phyloP scores from a whole-genome alignment of 495 filamentous ascomycete species.

The Neurospora sp. region DNA sequence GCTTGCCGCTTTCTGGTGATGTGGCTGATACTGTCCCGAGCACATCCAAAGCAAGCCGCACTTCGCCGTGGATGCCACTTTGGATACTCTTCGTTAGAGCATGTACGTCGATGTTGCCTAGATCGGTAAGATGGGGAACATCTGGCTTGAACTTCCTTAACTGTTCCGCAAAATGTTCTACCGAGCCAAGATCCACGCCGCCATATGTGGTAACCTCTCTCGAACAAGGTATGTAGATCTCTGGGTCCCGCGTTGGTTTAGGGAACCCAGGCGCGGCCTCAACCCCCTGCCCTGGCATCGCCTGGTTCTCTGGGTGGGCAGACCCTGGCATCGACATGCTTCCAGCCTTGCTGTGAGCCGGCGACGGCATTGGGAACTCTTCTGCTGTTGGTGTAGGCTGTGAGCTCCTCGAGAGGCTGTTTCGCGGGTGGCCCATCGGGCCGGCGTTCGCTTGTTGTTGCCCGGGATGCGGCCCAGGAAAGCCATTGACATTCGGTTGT shows the following conservation, averaged over 20 bases:
- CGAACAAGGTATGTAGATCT: constrained; percentile 53
- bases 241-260: constrained; percentile 24
- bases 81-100: constrained; percentile 90
- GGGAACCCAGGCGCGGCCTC: constrained; percentile 21
- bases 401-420: constrained; percentile 33
- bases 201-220: constrained; percentile 51
- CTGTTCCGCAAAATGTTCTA: constrained; percentile 52
- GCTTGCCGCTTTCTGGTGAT: constrained; percentile 37
- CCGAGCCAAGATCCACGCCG: constrained; percentile 51
- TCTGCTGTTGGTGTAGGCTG: constrained; percentile 28
- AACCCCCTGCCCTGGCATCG: constrained; percentile 12
- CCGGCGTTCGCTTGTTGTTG: constrained; percentile 27
- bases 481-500: constrained; percentile 40
- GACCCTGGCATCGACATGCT: constrained; percentile 23
- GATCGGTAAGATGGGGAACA: constrained; percentile 62
- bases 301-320: constrained; percentile 22
- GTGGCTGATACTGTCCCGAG: constrained; percentile 64
- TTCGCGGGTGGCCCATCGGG: constrained; percentile 23
- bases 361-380: constrained; percentile 34
- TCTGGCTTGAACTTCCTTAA: constrained; percentile 56
- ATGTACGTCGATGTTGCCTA: constrained; percentile 82
- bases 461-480: constrained; percentile 36
- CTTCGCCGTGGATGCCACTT: constrained; percentile 79
- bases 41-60: constrained; percentile 78
- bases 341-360: constrained; percentile 29